Base-by-base conservation (phyloP, 2,329 filamentous ascomycete genomes). In the Diplocarpon mali region DNA sequence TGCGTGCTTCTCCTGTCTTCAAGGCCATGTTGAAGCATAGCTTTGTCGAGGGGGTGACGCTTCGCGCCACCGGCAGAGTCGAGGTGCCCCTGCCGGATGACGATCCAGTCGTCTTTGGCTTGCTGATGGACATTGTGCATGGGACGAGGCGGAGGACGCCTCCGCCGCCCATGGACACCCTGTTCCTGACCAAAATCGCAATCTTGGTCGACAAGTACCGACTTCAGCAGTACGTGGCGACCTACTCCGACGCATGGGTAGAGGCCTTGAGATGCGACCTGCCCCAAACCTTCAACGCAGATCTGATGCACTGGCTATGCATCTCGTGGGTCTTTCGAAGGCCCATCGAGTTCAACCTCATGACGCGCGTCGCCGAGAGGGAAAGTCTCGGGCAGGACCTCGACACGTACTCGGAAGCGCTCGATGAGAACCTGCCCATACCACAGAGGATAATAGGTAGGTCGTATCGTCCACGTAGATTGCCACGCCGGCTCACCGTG, bases 121-220 rank as follows among this genome's bases (percentile, higher is more conserved):
- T 48, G 16, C 32, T 45, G 15, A 45, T 48, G 42, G 35, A 45
- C 30, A 40, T 45, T 8, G 20, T 48, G 8, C 46, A 48, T 36
- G 42, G 36, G 1, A 40, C 38, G 13, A 36, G 24, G 12, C 24
- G 30, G 9, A 37, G 34, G 11, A 34, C 41, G 5, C 45, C 65
- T 5, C 57, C 56, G 2, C 20, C 44, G 17, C n/a, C n/a, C n/a
- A 38, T 34, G 13, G 20, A 65, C 9, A 45, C 42, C 8, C 57
- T 62, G 13, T 48, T 57, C 15, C 50, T 65, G 5, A 52, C 62
- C 5, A 48, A 50, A 10, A 34, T 65, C n/a, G 57, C 62, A 1
- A 47, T 54, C 1, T 38, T 61, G 3, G 55, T 55, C 17, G 52
- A 58, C 30, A 58, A 60, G 24, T 66, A 63, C 27, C 27, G 37